Evolutionary conservation across 345 rosid genomes (phyloP).

Genomic region (Salix exigua): DNA sequence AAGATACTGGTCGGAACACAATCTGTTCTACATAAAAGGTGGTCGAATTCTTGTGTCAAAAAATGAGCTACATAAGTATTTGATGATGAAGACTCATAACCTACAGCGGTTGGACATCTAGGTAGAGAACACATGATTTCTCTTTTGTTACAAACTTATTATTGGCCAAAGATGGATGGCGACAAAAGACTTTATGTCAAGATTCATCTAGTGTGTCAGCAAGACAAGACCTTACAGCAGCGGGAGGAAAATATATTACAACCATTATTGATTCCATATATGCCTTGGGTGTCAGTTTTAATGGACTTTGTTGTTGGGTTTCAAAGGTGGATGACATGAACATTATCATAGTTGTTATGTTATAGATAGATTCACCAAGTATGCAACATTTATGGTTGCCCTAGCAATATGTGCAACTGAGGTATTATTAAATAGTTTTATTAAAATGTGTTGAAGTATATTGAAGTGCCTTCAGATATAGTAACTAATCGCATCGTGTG

Average conservation of each 20-base stretch:
- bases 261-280: rapidly evolving
- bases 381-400: not conserved
- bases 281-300: not conserved
- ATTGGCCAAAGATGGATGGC: not conserved
- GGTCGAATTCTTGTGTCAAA: not conserved
- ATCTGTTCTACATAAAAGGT: too few relatives aligned
- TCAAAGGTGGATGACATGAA: not conserved
- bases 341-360: not conserved
- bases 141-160: too few relatives aligned
- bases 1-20: too few relatives aligned
- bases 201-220: too few relatives aligned
- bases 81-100: not conserved
- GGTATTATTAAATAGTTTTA: not conserved
- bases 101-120: rapidly evolving
- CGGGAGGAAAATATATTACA: not conserved
- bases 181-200: too few relatives aligned
- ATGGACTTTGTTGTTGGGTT: not conserved
- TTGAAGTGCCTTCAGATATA: not conserved
- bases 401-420: not conserved
- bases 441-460: not conserved
- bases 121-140: not conserved
- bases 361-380: not conserved
- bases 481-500: not conserved
- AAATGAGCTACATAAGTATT: not conserved
- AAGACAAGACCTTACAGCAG: too few relatives aligned